Base-by-base conservation (phyloP, 2,329 filamentous ascomycete genomes). In the Decorospora gaudefroyi region DNA sequence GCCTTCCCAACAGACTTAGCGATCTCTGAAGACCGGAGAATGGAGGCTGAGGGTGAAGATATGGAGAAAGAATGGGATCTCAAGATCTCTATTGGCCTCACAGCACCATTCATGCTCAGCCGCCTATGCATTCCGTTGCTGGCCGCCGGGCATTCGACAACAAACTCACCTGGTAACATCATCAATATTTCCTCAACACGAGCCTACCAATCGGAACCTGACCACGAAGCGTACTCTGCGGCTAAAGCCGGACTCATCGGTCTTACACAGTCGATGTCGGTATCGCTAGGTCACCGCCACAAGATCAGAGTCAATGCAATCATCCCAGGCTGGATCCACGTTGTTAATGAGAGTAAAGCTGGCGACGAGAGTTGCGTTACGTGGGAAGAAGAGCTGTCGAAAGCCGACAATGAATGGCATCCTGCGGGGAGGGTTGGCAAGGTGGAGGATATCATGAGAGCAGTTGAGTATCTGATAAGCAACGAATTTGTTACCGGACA, bases 321-420 rank as follows among this genome's bases (percentile, higher is more conserved):
- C 11, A 55, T 78, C 22, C 77, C 76, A 0, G 77, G 77, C 0
- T 80, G 77, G 78, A 77, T 80, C 32, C 70, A 78, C 52, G 77
- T 79, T 6, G 64, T 56, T 32, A 67, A 77, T 31, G 73, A 76
- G 59, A 70, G 64, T 28, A 65, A 67, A 49, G 57, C 58, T 26
- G 73, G 63, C 2, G 74, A 79, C 53, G 70, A 73, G 52, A 59
- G 67, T 27, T 69, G 69, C 0, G 47, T 36, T 33, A 48, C 49
- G 22, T 79, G 76, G 77, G 74, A 77, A 45, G 72, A 76, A 3
- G 75, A 72, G 0, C 52, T 79, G 51, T 70, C 59, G 2, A 62
- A 72, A 44, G 70, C 72, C 26, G 77, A 80, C 47, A 69, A 72
- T 18, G 46, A 59, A 36, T 79, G 76, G 76, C 77, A 80, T 61